A percentile compares a stretch with the other conserved stretches of the same genome.
Conservation (phyloP, 176 grass and related monocot genomes). For the Pharus latifolius region DNA sequence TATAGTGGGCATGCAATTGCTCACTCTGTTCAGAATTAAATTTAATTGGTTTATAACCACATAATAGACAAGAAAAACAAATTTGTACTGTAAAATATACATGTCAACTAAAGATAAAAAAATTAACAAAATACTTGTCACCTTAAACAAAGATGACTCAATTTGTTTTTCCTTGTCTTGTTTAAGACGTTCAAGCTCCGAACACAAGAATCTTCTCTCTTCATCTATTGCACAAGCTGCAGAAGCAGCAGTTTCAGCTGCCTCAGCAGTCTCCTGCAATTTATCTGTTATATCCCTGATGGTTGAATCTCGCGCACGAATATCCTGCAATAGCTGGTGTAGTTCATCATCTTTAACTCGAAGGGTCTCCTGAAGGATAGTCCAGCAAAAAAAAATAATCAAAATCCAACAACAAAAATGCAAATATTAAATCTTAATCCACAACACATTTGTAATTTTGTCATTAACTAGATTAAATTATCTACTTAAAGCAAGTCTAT, state of each 20-base stretch:
- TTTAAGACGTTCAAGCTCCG: conserved; percentile 54
- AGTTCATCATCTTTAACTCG: conserved; percentile 93
- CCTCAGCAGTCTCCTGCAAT: conserved; percentile 74
- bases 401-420: conserved; percentile 2
- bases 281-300: conserved; percentile 84
- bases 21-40: background rate
- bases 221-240: conserved; percentile 89
- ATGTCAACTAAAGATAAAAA: background rate
- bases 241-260: conserved; percentile 74
- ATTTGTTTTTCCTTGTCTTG: conserved; percentile 54
- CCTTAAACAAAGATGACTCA: conserved; percentile 54
- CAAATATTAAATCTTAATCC: background rate
- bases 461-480: background rate
- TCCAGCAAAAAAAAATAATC: conserved; percentile 13
- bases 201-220: conserved; percentile 54
- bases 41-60: background rate
- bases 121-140: conserved; percentile 17
- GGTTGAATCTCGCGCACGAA: conserved; percentile 66
- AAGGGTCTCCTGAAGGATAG: conserved; percentile 59
- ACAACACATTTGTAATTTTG: too few species aligned
- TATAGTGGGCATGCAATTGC: background rate
- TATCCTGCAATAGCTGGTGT: conserved; percentile 64
- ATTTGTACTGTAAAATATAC: background rate
- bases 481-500: background rate
- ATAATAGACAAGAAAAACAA: background rate